Conservation (phyloP, 257 asterid species). For the Coffea canephora region DNA sequence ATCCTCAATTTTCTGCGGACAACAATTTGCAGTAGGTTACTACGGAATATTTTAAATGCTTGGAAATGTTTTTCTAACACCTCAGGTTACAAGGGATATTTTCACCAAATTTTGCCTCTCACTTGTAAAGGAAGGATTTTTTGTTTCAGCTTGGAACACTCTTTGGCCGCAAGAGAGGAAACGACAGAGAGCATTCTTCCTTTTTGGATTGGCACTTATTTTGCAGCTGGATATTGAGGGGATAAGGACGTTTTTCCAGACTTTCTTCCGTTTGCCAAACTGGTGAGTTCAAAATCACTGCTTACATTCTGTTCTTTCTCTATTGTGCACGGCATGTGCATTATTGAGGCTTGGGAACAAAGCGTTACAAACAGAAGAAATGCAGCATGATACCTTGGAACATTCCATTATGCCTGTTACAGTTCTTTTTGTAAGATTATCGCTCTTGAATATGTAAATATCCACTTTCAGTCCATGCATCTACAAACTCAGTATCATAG, state of each 20-base stretch:
- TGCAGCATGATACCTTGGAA: neutral
- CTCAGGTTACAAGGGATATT: neutral
- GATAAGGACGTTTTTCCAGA: constrained; percentile 75
- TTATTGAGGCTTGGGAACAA: neutral
- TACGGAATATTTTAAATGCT: neutral
- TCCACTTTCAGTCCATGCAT: neutral
- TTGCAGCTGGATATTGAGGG: constrained; percentile 83
- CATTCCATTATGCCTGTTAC: neutral
- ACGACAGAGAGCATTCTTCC: constrained; percentile 91
- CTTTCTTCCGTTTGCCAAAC: constrained; percentile 82
- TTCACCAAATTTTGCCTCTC: neutral
- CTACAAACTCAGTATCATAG: neutral
- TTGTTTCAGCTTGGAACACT: constrained; percentile 80
- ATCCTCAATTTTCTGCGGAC: neutral
- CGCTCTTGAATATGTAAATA: neutral
- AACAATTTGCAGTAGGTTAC: neutral
- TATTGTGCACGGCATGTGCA: neutral
- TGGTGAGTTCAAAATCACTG: constrained; percentile 49
- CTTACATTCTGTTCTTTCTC: neutral
- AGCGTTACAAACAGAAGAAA: neutral
- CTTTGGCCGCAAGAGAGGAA: constrained; percentile 98
- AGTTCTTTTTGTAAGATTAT: neutral
- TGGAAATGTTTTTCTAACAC: neutral
- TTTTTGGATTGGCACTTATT: constrained; percentile 94
- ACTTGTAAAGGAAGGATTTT: neutral